These are phyloP conservation scores for Fusarium guadeloupense DNA, from an alignment of 2,329 filamentous ascomycete species.

Conservation along the genomic window DNA sequence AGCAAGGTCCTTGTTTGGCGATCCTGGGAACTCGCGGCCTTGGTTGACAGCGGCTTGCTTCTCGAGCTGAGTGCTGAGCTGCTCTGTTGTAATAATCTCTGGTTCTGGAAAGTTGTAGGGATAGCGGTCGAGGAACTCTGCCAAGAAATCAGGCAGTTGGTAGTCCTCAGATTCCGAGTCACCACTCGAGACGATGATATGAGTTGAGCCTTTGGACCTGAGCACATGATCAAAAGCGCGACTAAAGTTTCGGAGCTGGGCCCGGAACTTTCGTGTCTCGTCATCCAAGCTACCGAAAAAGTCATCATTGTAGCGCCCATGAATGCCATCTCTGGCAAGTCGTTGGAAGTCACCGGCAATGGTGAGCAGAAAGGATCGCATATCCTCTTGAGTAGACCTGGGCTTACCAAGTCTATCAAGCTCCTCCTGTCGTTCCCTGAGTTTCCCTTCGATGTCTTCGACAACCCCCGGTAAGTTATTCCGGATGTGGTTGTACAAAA, in stretches of 20 bases:
- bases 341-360: constrained; percentile 50
- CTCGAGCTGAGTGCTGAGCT: constrained; percentile 45
- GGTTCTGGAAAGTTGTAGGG: constrained; percentile 47
- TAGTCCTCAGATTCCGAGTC: neutral
- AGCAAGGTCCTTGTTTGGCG: constrained; percentile 49
- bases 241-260: constrained; percentile 45
- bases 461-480: constrained; percentile 42
- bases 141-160: constrained; percentile 42
- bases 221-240: constrained; percentile 45
- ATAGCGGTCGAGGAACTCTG: constrained; percentile 34
- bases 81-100: constrained; percentile 4
- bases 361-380: constrained; percentile 47
- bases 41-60: constrained; percentile 49
- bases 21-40: constrained; percentile 53
- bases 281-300: constrained; percentile 49
- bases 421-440: constrained; percentile 32
- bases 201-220: constrained; percentile 35
- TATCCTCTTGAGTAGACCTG: constrained; percentile 37
- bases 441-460: constrained; percentile 40
- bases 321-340: constrained; percentile 42
- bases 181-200: constrained; percentile 20
- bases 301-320: constrained; percentile 45
- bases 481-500: constrained; percentile 45
- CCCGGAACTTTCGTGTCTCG: constrained; percentile 42
- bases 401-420: constrained; percentile 34